These are phyloP conservation scores for Aschersonia sp. DNA, from an alignment of 2,329 filamentous ascomycete species.

Conservation along the genomic window DNA sequence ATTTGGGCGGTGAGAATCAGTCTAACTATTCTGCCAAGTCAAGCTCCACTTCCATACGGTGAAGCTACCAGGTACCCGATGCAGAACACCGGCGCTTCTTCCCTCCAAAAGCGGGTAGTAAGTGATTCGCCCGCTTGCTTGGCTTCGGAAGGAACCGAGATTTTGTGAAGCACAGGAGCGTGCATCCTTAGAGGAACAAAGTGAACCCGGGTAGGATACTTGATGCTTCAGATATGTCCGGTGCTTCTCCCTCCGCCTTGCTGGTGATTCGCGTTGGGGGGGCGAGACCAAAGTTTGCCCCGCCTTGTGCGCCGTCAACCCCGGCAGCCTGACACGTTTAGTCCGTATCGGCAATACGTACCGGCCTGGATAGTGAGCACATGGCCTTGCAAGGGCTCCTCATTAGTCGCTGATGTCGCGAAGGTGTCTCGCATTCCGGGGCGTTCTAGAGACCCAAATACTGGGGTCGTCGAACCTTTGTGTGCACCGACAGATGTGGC, in stretches of 20 bases:
- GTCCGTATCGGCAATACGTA: neutral
- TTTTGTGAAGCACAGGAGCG: neutral
- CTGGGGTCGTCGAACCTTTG: neutral
- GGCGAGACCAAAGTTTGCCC: neutral
- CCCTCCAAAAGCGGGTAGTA: neutral
- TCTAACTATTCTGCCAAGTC: slow-evolving; percentile 7
- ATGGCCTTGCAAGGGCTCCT: neutral
- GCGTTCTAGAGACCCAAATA: neutral
- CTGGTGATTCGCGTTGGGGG: too few species aligned
- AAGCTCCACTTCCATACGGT: neutral
- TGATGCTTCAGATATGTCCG: too few species aligned
- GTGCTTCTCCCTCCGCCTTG: too few species aligned
- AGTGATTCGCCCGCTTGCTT: neutral
- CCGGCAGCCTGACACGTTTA: neutral
- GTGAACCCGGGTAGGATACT: too few species aligned
- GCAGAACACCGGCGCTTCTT: too few species aligned
- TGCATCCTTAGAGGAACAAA: neutral
- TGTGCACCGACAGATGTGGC: neutral
- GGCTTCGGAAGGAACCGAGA: neutral
- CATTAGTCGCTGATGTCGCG: neutral
- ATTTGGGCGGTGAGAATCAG: slow-evolving; percentile 12
- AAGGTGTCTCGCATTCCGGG: neutral
- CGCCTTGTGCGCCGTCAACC: neutral
- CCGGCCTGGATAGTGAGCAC: neutral
- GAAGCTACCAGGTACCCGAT: neutral